Evolutionary conservation across 495 filamentous ascomycete genomes (phyloP), one percentile per base, ranked within the genome.

Genomic region (Penicillium chermesinum): DNA sequence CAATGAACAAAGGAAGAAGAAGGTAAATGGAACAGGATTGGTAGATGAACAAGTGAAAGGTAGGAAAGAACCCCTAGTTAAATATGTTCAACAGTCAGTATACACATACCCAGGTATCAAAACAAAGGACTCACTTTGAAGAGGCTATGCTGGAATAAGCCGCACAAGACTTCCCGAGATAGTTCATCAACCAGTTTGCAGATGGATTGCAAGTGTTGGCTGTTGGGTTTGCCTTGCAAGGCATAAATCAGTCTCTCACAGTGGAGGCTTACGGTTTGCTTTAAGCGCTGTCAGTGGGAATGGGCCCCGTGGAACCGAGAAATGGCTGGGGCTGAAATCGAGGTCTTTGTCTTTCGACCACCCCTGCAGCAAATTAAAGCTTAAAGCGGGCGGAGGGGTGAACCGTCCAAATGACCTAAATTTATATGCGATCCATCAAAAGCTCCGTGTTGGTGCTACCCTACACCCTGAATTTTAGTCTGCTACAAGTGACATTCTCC

Each of bases 331-430:
- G 38, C 48, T 53, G 52, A 50, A 57, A 17, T 41, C 30, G 38
- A 33, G 34, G 25, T 57, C 57, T 60, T 53, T 63, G 56, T 60
- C 58, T 20, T n/a, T 21, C 34, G 13, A 13, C 10, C 38, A 44
- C 3, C 38, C 14, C 22, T 40, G 19, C 33, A 41, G 34, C 3
- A 17, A 33, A 25, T 25, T 30, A 36, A 41, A 44, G n/a, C 36
- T 54, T 30, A 39, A 27, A 20, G 41, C 22, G 2, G 14, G 41
- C 22, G 2, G 14, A 19, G 43, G 35, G 25, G 8, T n/a, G 7
- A 13, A 25, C 14, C 16, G 3, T 12, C 7, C 10, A 13, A 17
- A 12, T 2, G 25, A 12, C 15, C 25, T 10, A 44, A 18, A 16
- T 32, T 18, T 14, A 10, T 30, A 30, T 4, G 25, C 10, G 10